Evolutionary conservation across 768 basidiomycete genomes (phyloP), one percentile per base, ranked within the genome.

Genomic region (Porpolomopsis calyptriformis): DNA sequence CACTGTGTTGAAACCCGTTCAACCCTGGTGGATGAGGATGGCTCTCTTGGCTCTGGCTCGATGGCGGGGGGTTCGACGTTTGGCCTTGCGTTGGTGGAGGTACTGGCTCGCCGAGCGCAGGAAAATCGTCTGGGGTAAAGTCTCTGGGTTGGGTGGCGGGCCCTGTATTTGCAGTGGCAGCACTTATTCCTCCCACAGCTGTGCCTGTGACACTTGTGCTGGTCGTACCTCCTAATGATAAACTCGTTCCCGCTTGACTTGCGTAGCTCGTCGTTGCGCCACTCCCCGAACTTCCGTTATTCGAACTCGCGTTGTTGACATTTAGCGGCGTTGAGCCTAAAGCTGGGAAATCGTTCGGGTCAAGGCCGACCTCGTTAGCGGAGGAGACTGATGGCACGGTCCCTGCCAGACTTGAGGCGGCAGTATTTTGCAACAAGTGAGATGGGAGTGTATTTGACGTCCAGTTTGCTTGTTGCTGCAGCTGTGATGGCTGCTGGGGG

Each of bases 91-190:
- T 56, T 18, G 64, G 64, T 48, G 68, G 48, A 52, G 72, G 69
- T 48, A 69, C 64, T 53, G 76, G 80, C 43, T 81, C 83, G 9
- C 87, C 83, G 22, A 92, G 68, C 14, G 89, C 89, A 42, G 89
- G 89, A 60, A 92, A 91, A 66, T 92, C 89, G 53, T 90, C 87
- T 33, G 82, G 78, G n/a, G 82, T 84, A 50, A 91, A 85, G 60
- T 83, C 80, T 57, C 80, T 70, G 47, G 74, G 63, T 53, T 74
- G 72, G 50, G 59, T 63, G 46, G 62, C 55, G 38, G 55, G 63
- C 33, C 64, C 60, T 31, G 38, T 34, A 5, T 25, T 36, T 33
- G 41, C 41, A 25, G 31, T 40, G 62, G 56, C 37, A 40, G 47
- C 42, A 19, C 39, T 45, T 45, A 62, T 58, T 41, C 64, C 62